Evolutionary conservation across 2,329 filamentous ascomycete genomes (phyloP), one percentile per base, ranked within the genome.

Genomic region (Fusarium duplospermum): DNA sequence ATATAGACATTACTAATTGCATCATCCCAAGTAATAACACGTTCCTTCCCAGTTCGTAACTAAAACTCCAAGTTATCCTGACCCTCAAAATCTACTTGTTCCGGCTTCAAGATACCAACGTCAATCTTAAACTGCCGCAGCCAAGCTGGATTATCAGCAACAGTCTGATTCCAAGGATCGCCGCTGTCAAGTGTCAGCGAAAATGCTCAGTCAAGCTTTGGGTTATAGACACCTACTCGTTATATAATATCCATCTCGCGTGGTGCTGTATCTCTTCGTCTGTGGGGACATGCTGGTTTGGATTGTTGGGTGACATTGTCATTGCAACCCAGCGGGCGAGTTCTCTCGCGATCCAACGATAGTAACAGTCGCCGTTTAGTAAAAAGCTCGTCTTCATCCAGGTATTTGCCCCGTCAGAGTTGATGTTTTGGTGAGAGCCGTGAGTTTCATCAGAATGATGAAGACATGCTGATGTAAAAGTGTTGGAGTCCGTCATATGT

Each of bases 241-340:
- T 58, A 14, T 58, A 58, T 6, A 58, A 35, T 24, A 72, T 70
- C 62, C 64, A 72, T 47, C 67, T 45, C 2, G 70, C 64, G 27
- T 70, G 70, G 8, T 72, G 61, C 14, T 67, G 70, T 29, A 72
- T 36, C 52, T 72, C 70, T 10, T 72, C 64, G 7, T 72, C 70
- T 1, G 70, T 67, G 1, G 70, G 70, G 8, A 72, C 36, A 56
- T 72, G 70, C 24, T 62, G 64, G n/a, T 42, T 70, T 11, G 70
- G 70, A 1, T 72, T 72, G 16, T 70, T 72, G 4, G 67, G 67
- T 2, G 70, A 72, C 67, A 72, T 72, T 8, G 67, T 72, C 31
- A 60, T 54, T 24, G 40, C 60, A 0, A 72, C 70, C 67, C 67
- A 72, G 4, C 67, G 64, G 4, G 67, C 67, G 24, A 70, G 27